A percentile compares a stretch with the other conserved stretches of the same genome.
phyloP scores from a whole-genome alignment of 352 stramenopile species.

The Pythium inflatum region DNA sequence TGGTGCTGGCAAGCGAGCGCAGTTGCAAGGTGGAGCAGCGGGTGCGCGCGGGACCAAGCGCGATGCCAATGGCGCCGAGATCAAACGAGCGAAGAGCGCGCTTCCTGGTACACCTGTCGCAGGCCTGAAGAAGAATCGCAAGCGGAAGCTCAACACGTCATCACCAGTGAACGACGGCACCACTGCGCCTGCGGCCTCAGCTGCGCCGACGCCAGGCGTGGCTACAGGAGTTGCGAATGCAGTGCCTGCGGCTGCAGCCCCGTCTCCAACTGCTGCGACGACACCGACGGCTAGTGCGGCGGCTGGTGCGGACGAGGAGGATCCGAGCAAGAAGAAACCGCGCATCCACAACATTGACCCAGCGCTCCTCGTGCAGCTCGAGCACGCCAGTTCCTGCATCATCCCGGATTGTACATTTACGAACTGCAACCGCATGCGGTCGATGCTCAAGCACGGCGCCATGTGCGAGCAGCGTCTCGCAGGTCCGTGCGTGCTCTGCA shows the following conservation, averaged over 20 bases:
- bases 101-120: constrained; percentile 20
- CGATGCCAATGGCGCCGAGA: constrained; percentile 32
- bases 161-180: constrained; percentile 34
- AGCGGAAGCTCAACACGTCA: constrained; percentile 66
- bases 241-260: background rate
- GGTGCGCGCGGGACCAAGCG: constrained; percentile 37
- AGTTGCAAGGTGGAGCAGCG: constrained; percentile 35
- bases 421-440: constrained; percentile 87
- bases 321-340: constrained; percentile 91
- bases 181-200: background rate
- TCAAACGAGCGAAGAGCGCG: constrained; percentile 34
- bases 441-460: constrained; percentile 90
- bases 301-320: constrained; percentile 42
- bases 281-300: background rate
- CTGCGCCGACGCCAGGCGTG: background rate
- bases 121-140: constrained; percentile 46
- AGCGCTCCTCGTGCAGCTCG: constrained; percentile 82
- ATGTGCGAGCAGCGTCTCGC: constrained; percentile 83
- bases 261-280: background rate
- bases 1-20: constrained; percentile 30
- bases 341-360: constrained; percentile 90
- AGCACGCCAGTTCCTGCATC: constrained; percentile 81
- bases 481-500: constrained; percentile 83
- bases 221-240: background rate
- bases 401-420: constrained; percentile 77